Conservation (phyloP, 805 yeast species). For the Lipomyces orientalis region DNA sequence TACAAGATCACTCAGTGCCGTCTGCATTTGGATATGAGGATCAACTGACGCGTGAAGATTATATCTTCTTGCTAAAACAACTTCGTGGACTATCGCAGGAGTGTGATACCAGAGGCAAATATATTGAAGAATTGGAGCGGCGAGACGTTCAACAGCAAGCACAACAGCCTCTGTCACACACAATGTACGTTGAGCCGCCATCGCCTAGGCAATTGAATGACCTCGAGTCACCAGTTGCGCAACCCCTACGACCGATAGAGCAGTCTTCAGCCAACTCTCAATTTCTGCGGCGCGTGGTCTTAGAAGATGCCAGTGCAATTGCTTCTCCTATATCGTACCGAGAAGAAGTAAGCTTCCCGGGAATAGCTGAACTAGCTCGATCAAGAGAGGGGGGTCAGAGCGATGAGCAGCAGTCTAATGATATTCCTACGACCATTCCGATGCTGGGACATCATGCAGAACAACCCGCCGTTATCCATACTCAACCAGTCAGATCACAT, state of each 20-base stretch:
- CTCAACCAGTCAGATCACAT: neutral
- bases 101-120: conserved; percentile 26
- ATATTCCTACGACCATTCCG: neutral
- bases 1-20: neutral
- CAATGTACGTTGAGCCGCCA: conserved; percentile 10
- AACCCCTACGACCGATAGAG: neutral
- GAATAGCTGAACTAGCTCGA: neutral
- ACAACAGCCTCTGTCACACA: neutral
- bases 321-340: neutral
- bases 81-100: conserved; percentile 20
- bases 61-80: conserved; percentile 25
- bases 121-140: conserved; percentile 14
- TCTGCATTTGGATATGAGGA: neutral
- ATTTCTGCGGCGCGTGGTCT: neutral
- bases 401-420: neutral
- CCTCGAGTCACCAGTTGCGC: neutral
- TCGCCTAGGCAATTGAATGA: neutral
- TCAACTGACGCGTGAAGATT: conserved; percentile 15
- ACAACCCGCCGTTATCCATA: neutral
- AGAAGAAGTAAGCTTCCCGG: neutral
- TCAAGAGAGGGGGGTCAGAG: neutral
- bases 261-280: neutral
- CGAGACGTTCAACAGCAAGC: neutral
- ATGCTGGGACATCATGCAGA: neutral
- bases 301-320: neutral